These are phyloP conservation scores for Dryadomyces quercus-mongolicae DNA, from an alignment of 2,329 filamentous ascomycete species.

Conservation along the genomic window DNA sequence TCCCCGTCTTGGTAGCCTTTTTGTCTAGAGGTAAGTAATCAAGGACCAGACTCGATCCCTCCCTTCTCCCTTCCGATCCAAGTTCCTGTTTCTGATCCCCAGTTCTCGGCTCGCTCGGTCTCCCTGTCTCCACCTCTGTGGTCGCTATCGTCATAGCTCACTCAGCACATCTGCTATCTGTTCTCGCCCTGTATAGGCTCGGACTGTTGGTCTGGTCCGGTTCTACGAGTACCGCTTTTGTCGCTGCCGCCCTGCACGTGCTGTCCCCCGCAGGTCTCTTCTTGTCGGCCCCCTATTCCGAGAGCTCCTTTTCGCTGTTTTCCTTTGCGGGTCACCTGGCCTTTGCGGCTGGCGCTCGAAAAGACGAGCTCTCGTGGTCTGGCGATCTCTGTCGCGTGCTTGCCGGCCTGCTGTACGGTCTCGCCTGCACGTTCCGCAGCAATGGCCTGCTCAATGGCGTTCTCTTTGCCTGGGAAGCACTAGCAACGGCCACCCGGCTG, in stretches of 20 bases:
- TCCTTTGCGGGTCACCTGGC: conserved; percentile 62
- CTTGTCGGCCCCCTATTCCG: conserved; percentile 73
- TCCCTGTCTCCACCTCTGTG: conserved; percentile 18
- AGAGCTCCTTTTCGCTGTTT: conserved; percentile 66
- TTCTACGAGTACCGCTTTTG: conserved; percentile 34
- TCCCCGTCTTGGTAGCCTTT: conserved; percentile 30
- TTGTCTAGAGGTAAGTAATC: conserved; percentile 21
- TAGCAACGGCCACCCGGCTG: conserved; percentile 28
- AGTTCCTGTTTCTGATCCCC: too few species aligned
- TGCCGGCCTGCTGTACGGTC: conserved; percentile 57
- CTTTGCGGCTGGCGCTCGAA: conserved; percentile 35
- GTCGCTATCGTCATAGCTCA: conserved; percentile 59
- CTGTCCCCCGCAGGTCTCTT: conserved; percentile 84
- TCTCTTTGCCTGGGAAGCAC: conserved; percentile 54
- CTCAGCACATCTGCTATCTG: conserved; percentile 63
- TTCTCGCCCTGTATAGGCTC: conserved; percentile 19
- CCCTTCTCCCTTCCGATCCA: too few species aligned
- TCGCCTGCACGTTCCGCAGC: conserved; percentile 63
- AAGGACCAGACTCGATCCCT: too few species aligned
- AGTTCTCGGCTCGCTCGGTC: neutral
- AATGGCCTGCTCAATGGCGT: conserved; percentile 80
- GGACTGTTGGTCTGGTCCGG: conserved; percentile 10
- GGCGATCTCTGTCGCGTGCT: conserved; percentile 42
- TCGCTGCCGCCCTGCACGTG: conserved; percentile 64
- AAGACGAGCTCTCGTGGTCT: conserved; percentile 8